Evolutionary conservation across 2,329 filamentous ascomycete species (phyloP), one percentile per base, ranked within the genome.

Genomic region (Trichoderma atrobrunneum): DNA sequence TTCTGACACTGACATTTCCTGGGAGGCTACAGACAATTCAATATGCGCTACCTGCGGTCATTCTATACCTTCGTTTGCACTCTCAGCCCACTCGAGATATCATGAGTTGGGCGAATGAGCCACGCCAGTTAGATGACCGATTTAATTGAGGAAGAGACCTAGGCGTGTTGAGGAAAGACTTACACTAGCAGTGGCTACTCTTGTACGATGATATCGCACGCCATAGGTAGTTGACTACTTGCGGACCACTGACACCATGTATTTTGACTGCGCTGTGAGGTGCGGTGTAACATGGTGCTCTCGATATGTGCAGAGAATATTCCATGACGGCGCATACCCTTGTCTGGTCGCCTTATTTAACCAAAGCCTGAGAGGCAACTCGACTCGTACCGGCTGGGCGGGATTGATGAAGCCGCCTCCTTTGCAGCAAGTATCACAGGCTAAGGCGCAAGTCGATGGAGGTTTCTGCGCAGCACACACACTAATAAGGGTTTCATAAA

Each of bases 1-100:
- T 18, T 73, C 72, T 14, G 74, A 76, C 28, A 48, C 73, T 10
- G 74, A 76, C 28, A 48, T 69, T 11, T 74, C 72, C 39, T 82
- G 83, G 82, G 72, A 81, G 72, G 75, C 75, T 26, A 70, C 73
- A n/a, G 79, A 74, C n/a, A 77, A 80, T 57, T 73, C 76, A 21
- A 56, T 60, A 30, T 88, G 85, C 79, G 82, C 82, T 3, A 75
- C 82, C 11, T 91, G 90, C 73, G 87, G 86, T 11, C 82, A 87
- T 65, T 74, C 78, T 3, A 85, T 91, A 75, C 89, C 89, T 5
- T 65, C 79, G 1, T 92, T 91, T 79, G 89, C 89, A 7, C 83
- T 89, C 78, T 76, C 82, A 6, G 89, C 89, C 5, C 90, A 92
- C 73, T 70, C 74, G 43, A 78, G 82, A 74, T 82, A 79, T 70